These are phyloP conservation scores for Diddensiella santjacobensis DNA, from an alignment of 805 yeast species.

Conservation along the genomic window DNA sequence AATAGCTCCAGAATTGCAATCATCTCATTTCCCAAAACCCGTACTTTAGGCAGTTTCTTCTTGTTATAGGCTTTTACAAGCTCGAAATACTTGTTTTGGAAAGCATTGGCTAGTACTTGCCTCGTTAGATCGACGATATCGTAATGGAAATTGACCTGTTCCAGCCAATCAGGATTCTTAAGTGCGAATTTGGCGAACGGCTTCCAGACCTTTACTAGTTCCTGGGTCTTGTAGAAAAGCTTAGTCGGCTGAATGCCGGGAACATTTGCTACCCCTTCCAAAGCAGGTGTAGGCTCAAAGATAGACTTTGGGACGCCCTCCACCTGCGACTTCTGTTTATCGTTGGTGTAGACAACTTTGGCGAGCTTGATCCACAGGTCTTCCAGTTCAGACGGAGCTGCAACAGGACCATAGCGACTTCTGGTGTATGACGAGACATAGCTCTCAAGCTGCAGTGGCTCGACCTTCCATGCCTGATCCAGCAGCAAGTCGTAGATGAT, in stretches of 20 bases:
- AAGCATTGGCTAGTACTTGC: slow-evolving; percentile 16
- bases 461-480: slow-evolving; percentile 16
- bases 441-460: slow-evolving; percentile 6
- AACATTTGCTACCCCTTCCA: slow-evolving; percentile 9
- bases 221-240: slow-evolving; percentile 9
- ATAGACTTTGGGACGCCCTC: slow-evolving; percentile 12
- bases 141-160: slow-evolving; percentile 12
- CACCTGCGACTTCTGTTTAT: slow-evolving; percentile 3
- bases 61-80: slow-evolving; percentile 3
- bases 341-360: slow-evolving; percentile 16
- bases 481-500: slow-evolving; percentile 14
- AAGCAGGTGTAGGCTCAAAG: slow-evolving; percentile 11
- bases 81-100: slow-evolving; percentile 10
- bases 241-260: slow-evolving; percentile 14
- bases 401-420: slow-evolving; percentile 14
- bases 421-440: slow-evolving; percentile 7
- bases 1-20: slow-evolving; percentile 7
- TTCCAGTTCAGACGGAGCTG: slow-evolving; percentile 5
- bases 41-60: background rate
- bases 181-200: slow-evolving; percentile 4
- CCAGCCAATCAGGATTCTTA: slow-evolving; percentile 4
- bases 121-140: slow-evolving; percentile 19
- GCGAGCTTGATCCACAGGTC: slow-evolving; percentile 12
- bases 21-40: background rate
- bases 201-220: slow-evolving; percentile 10